Percentiles rank a stretch among this genome's conserved stretches.
phyloP scores from a whole-genome alignment of 2,329 filamentous ascomycete species.

The Cladophialophora bantiana region DNA sequence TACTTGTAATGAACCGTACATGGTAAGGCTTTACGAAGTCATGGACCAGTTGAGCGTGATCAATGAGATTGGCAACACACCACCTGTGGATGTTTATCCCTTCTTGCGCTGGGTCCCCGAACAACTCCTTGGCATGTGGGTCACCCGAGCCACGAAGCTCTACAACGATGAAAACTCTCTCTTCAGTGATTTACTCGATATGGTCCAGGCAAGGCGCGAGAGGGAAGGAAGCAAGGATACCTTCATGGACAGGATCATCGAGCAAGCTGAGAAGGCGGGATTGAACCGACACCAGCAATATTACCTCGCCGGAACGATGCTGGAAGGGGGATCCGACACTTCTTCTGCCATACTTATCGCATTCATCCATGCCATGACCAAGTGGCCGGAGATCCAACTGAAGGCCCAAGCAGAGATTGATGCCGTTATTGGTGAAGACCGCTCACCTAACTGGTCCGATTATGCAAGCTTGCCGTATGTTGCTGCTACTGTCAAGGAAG shows the following conservation, averaged over 20 bases:
- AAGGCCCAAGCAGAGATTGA: constrained; percentile 56
- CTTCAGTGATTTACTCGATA: constrained; percentile 47
- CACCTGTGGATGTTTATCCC: constrained; percentile 58
- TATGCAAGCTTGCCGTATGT: constrained; percentile 44
- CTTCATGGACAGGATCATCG: constrained; percentile 53
- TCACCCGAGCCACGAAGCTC: constrained; percentile 47
- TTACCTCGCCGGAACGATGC: constrained; percentile 41
- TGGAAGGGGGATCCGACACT: constrained; percentile 51
- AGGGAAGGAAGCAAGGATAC: constrained; percentile 39
- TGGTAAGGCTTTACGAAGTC: constrained; percentile 50
- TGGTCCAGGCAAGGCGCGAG: constrained; percentile 46
- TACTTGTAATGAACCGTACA: constrained; percentile 45
- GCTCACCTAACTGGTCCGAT: constrained; percentile 46
- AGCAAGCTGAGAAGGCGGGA: constrained; percentile 44
- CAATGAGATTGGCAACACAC: constrained; percentile 57
- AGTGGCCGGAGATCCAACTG: constrained; percentile 54
- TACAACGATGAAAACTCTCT: constrained; percentile 51
- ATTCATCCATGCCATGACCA: constrained; percentile 58
- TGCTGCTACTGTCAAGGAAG: constrained; percentile 44
- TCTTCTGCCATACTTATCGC: constrained; percentile 50
- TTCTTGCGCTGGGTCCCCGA: constrained; percentile 54
- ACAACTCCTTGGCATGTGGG: constrained; percentile 50
- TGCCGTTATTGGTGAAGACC: constrained; percentile 45
- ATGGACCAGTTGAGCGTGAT: constrained; percentile 55
- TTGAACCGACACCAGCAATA: constrained; percentile 51